Base-by-base conservation (phyloP, 768 basidiomycete genomes). In the Naganishia vaughanmartiniae region DNA sequence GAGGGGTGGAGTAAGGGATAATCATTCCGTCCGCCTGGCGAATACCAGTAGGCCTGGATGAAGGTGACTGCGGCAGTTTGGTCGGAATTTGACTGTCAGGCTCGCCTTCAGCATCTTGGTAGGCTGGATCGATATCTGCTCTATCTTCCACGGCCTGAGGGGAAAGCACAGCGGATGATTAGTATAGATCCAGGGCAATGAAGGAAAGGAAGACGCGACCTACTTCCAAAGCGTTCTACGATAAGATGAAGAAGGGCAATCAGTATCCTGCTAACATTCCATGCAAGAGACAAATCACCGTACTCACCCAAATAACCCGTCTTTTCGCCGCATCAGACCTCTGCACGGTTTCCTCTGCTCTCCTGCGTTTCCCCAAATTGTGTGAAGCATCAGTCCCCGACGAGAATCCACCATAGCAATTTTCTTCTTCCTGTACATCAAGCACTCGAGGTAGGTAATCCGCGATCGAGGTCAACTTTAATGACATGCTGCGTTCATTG, bases 51-150 rank as follows among this genome's bases (percentile, higher is more conserved):
- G 71, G 71, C 28, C 46, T 36, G 2, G n/a, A n/a, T 10, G 31
- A 28, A 12, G 45, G 34, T 39, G 68, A 58, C 10, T 21, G n/a
- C 17, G 30, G 45, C 5, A 26, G 4, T 30, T 33, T 72, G 57
- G 10, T 54, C 7, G 26, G 71, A 1, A 65, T 26, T 66, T 48
- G 51, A 54, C 66, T 67, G 4, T 69, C 57, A 15, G 55, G 57
- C 30, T 72, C 71, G 12, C 71, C 71, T 66, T 72, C 67, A 0
- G 71, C 71, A 51, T 72, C 71, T 30, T 36, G 67, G 42, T 72
- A 72, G 9, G 24, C 67, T 21, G 71, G 71, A 54, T 72, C 71
- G 67, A 72, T 72, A 19, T 63, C 67, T 26, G 30, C 58, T 24
- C 71, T 48, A n/a, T 72, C 67, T 17, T 68, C 45, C 0, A 67